These are phyloP conservation scores for Myriosclerotinia curreyana DNA, from an alignment of 2,329 filamentous ascomycete genomes.

Conservation along the genomic window DNA sequence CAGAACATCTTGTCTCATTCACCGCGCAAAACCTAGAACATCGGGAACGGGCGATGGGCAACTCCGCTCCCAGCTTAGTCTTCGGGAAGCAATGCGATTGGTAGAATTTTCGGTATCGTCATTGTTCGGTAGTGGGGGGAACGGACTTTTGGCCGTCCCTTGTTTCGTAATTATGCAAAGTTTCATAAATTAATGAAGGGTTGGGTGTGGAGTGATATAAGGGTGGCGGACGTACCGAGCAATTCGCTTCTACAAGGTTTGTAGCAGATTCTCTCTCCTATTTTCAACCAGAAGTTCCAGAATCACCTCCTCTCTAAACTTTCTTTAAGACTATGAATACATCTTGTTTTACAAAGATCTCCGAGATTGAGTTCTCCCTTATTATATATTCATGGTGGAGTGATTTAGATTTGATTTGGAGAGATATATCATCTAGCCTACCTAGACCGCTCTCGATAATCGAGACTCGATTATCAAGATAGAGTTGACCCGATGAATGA, in stretches of 20 bases:
- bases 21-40: background rate
- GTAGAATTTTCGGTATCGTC: background rate
- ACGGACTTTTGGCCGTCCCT: no score
- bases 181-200: no score
- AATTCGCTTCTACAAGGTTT: no score
- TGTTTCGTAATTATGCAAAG: no score
- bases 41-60: background rate
- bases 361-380: background rate
- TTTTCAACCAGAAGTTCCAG: no score
- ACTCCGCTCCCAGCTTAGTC: background rate
- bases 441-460: background rate
- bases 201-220: no score
- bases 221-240: no score
- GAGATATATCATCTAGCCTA: background rate
- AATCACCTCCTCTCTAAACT: no score
- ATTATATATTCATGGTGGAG: background rate
- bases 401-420: background rate
- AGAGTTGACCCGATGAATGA: background rate
- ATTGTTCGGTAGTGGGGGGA: no score
- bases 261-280: no score
- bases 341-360: no score
- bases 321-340: no score
- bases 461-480: background rate
- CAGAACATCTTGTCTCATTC: slow-evolving; percentile 4
- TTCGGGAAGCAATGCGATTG: slow-evolving; percentile 4